Base-by-base conservation (phyloP, 352 stramenopile genomes). In the Globisporangium radiosum region DNA sequence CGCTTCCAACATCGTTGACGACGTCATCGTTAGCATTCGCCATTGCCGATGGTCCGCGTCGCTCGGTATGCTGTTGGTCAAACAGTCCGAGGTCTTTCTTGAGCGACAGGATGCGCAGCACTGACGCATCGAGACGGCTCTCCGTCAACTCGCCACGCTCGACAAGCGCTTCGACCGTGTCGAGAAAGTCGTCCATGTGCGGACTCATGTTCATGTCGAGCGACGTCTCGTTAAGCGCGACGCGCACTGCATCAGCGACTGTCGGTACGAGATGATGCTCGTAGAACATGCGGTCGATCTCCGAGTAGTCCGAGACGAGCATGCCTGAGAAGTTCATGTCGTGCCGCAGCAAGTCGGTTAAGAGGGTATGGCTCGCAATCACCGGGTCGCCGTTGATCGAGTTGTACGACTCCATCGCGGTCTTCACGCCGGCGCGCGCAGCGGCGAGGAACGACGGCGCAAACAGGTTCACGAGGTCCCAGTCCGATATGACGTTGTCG, bases 161-260 rank as follows among this genome's bases (percentile, higher is more conserved):
- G 3, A 94, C 79, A 4, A 93, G 59, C 1, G 59, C 63, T 40
- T 92, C 73, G 3, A 86, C 77, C 0, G 73, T 85, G 11, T 70
- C 54, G 17, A 81, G 60, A 44, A 84, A 89, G 14, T 73, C 73
- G 33, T 72, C 49, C 45, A 76, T 62, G 54, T 85, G 69, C 5
- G 79, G 81, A 10, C 78, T 78, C 90, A 97, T 97, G 59, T 87
- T 94, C 84, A 98, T 97, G 59, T 98, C 94, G 33, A 98, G 75
- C 47, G 80, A 94, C 0, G 90, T 97, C 59, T 96, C 69, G 43
- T 63, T 61, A 38, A 97, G 65, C n/a, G 84, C 72, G 0, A 93
- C 59, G 7, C 70, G 71, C 5, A 95, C 74, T 39, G 89, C 86
- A 14, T 94, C 81, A 2, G 69, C 68, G 9, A 83, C 62, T 25